Base-by-base conservation (phyloP, 495 filamentous ascomycete species). In the Bombardia bombarda region DNA sequence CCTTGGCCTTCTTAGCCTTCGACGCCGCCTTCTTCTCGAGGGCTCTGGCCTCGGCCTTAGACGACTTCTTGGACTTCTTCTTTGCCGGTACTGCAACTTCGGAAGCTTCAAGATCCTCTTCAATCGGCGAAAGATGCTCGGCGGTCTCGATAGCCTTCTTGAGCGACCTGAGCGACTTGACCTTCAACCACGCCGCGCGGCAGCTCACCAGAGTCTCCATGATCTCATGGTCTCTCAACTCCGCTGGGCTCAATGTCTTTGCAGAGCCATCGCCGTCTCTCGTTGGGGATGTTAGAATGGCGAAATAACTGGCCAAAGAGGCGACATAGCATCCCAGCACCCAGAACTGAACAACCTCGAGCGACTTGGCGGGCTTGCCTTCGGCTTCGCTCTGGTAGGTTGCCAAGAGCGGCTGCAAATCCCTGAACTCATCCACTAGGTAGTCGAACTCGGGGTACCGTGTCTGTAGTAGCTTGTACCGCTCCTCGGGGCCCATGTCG, bases 381-480 rank as follows among this genome's bases (percentile, higher is more conserved):
- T 78, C 73, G 2, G 62, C 60, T 28, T 72, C 58, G 14, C 68
- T 59, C 40, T 70, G 67, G 26, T 77, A 49, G 23, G 69, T 60
- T 14, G 85, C 65, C 42, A 90, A 73, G 4, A 80, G 57, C 14
- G 75, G 67, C 52, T 92, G 84, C 26, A 95, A 65, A 18, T 77
- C 69, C 40, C 82, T 56, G 49, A 90, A 86, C 52, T 95, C 89
- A 47, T 86, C 80, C 22, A 84, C 78, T 23, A 98, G 65, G 24
- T 81, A 83, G 45, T 90, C 82, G 53, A 96, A 95, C 56, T 98
- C 92, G 3, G 92, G 92, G 59, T 97, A 94, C 58, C 85, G 71
- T 6, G 79, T 72, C 45, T 82, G 79, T 37, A 98, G 56, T 12
- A 96, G 72, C 56, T 80, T 83, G 49, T 85, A 62, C 50, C 82